Evolutionary conservation across 73 alveolate species (phyloP).

Genomic region (Tetrahymena borealis): DNA sequence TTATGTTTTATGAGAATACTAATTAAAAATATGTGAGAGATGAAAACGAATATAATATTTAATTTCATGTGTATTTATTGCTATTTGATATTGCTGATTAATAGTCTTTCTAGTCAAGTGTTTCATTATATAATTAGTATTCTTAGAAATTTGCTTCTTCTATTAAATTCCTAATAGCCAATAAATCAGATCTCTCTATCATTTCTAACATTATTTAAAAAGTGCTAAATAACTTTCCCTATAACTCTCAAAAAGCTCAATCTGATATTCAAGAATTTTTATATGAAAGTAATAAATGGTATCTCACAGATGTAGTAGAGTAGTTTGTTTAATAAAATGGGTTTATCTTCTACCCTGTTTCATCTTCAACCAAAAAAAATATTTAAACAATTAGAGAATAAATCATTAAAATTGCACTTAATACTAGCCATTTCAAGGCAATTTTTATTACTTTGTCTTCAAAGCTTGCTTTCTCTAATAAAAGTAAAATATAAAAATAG

Average conservation of each 20-base stretch:
- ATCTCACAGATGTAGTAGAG: not conserved
- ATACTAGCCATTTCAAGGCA: not conserved
- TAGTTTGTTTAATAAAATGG: not conserved
- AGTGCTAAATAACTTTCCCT: not conserved
- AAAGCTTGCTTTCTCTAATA: not conserved
- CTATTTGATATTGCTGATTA: not conserved
- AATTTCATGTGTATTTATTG: not conserved
- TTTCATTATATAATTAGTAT: not conserved
- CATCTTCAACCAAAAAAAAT: not conserved
- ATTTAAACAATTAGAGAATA: not conserved
- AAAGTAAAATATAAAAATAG: not conserved
- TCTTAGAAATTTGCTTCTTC: not conserved
- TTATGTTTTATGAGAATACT: not conserved
- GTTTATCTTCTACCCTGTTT: not conserved
- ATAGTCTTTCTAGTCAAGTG: not conserved
- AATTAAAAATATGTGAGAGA: not conserved
- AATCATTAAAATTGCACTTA: not conserved
- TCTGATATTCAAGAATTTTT: not conserved
- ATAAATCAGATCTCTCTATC: not conserved
- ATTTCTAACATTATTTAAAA: not conserved
- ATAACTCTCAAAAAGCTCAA: not conserved
- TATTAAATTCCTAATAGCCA: not conserved
- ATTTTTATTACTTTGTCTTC: not conserved
- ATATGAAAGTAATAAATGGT: not conserved
- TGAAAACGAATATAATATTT: not conserved